phyloP scores from a whole-genome alignment of 768 basidiomycete genomes.

The Trametes meyenii region DNA sequence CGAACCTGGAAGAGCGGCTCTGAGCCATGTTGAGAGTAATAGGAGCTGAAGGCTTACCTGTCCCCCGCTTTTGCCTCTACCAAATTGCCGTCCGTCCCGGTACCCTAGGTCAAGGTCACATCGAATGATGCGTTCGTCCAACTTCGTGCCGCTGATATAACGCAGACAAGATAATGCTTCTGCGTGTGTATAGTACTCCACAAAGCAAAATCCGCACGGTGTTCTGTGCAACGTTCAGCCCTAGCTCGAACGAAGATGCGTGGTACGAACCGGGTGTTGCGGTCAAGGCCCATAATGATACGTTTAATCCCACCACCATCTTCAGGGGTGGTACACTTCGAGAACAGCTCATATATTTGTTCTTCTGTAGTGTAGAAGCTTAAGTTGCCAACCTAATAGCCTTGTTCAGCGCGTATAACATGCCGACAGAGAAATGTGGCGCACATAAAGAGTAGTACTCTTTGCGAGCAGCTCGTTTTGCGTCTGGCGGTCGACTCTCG shows the following conservation, averaged over 20 bases:
- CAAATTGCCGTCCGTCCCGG: conserved; percentile 95
- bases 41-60: conserved; percentile 50
- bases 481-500: conserved; percentile 72
- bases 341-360: conserved; percentile 92
- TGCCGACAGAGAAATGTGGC: conserved; percentile 37
- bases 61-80: conserved; percentile 95
- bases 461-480: conserved; percentile 82
- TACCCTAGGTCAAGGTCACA: conserved; percentile 98
- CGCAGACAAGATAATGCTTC: conserved; percentile 93
- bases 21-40: conserved; percentile 2
- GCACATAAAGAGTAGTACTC: conserved; percentile 89
- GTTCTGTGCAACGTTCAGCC: conserved; percentile 50
- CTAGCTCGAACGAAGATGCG: neutral
- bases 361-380: conserved; percentile 96
- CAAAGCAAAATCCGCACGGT: conserved; percentile 94
- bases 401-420: conserved; percentile 22
- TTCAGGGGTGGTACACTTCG: conserved; percentile 85
- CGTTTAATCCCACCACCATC: conserved; percentile 90
- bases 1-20: conserved; percentile 50
- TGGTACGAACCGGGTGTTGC: conserved; percentile 71
- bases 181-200: conserved; percentile 92
- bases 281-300: conserved; percentile 93
- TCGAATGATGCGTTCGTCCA: conserved; percentile 97
- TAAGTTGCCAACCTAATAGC: conserved; percentile 77
- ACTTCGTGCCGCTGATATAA: conserved; percentile 96